A percentile compares a stretch with the other conserved stretches of the same genome.
Conservation (phyloP, 2,329 filamentous ascomycete species). For the Trichoderma lentiforme region DNA sequence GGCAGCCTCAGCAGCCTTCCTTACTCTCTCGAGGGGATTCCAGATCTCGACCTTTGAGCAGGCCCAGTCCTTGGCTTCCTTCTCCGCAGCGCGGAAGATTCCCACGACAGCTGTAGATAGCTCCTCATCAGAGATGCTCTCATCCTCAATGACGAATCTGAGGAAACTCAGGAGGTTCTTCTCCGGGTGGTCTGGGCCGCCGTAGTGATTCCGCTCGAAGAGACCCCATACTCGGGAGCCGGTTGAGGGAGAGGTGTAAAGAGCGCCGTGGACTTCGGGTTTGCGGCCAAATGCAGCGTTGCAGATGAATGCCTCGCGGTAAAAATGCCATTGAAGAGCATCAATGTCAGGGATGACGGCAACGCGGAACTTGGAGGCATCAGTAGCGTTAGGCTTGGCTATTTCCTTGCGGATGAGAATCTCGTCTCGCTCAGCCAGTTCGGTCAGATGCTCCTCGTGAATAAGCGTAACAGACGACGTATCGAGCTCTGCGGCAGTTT, state of each 20-base stretch:
- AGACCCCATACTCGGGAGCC: slow-evolving; percentile 67
- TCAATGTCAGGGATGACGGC: slow-evolving; percentile 33
- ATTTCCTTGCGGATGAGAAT: slow-evolving; percentile 55
- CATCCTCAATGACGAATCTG: slow-evolving; percentile 63
- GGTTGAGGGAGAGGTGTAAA: slow-evolving; percentile 49
- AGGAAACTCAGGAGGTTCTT: slow-evolving; percentile 69
- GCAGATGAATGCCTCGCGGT: slow-evolving; percentile 76
- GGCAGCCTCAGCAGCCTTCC: slow-evolving; percentile 42
- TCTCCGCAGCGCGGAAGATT: slow-evolving; percentile 64
- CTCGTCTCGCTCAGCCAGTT: slow-evolving; percentile 64
- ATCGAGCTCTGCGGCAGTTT: slow-evolving; percentile 18
- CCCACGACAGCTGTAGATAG: slow-evolving; percentile 55
- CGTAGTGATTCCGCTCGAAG: slow-evolving; percentile 67
- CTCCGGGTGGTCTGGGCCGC: slow-evolving; percentile 47
- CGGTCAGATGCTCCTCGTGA: slow-evolving; percentile 56
- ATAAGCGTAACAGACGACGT: slow-evolving; percentile 42
- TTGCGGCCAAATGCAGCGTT: slow-evolving; percentile 55
- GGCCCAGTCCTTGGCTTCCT: slow-evolving; percentile 68
- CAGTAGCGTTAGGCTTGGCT: slow-evolving; percentile 22
- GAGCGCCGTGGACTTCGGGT: slow-evolving; percentile 67
- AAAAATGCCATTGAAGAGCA: slow-evolving; percentile 57
- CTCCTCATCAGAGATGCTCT: slow-evolving; percentile 36
- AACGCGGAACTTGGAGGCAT: slow-evolving; percentile 30
- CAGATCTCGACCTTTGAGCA: slow-evolving; percentile 73
- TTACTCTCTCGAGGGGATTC: slow-evolving; percentile 66